Base-by-base conservation (phyloP, 805 yeast genomes). In the Ogataea henricii region DNA sequence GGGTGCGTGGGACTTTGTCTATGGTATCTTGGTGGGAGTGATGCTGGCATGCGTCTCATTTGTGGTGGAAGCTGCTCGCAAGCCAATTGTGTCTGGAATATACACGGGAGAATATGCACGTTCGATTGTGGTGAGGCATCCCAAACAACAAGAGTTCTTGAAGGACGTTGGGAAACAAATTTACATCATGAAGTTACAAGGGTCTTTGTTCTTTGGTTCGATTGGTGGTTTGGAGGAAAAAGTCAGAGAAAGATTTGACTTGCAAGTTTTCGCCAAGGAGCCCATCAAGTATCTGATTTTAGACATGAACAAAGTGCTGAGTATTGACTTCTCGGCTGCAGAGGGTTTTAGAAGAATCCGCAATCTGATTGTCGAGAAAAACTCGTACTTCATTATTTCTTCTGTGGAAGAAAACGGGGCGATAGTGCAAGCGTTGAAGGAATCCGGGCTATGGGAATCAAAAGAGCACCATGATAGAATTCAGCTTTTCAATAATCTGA, bases 1-100 rank as follows among this genome's bases (percentile, higher is more conserved):
- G 98, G 98, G 98, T 3, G 83, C 87, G 1, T 85, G 89, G 78
- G 99, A 94, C 69, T 94, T 94, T 65, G 98, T 94, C 8, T 78
- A 83, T 55, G 99, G 99, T 49, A 89, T 94, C 25, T 70, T 92
- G 47, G 91, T 85, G 16, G 99, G 99, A 41, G 86, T 92, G 21
- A 71, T 94, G 29, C 74, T 94, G 46, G 98, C 99, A 0, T 91
- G 97, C 64, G 78, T 92, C 59, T 87, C 94, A n/a, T 94, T 91
- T 70, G 89, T 94, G n/a, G 85, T 91, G 40, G 95, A 88, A 54
- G 94, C 96, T 17, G 90, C 96, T 1, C 79, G 89, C 35, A 77
- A 83, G 38, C 89, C 94, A 25, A 90, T 92, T 13, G 81, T 94
- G 17, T 78, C 81, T 51, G 92, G 91, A 4, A 79, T 87, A 17